Percentiles rank a stretch among this genome's conserved stretches.
Evolutionary conservation across 129 eudicot species (phyloP).

Genomic region (Lactuca saligna): DNA sequence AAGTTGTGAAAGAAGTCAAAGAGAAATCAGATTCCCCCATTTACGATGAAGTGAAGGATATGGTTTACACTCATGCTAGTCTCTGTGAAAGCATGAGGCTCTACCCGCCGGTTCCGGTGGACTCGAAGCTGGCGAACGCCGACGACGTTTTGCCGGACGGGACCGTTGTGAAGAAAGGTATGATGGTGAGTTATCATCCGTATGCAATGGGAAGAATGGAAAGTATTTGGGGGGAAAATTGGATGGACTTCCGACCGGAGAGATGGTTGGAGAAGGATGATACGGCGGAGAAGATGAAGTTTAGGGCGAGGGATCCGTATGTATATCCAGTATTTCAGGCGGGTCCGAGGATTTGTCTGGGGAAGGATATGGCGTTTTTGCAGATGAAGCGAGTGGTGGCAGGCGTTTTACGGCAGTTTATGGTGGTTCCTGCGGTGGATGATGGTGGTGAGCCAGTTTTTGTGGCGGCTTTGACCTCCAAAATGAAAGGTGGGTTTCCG

Average conservation of each 20-base stretch:
- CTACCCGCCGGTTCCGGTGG: slow-evolving; percentile 26
- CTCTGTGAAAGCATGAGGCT: slow-evolving; percentile 32
- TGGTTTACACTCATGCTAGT: slow-evolving; percentile 35
- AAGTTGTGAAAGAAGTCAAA: slow-evolving; percentile 13
- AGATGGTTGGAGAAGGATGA: slow-evolving; percentile 55
- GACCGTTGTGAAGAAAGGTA: slow-evolving; percentile 44
- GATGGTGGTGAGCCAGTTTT: slow-evolving; percentile 38
- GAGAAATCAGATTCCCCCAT: slow-evolving; percentile 16
- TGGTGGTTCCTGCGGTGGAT: slow-evolving; percentile 45
- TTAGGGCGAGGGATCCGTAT: slow-evolving; percentile 35
- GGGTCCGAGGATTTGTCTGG: slow-evolving; percentile 72
- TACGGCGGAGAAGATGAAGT: slow-evolving; percentile 21
- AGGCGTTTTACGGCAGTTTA: slow-evolving; percentile 39
- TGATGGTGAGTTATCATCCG: slow-evolving; percentile 43
- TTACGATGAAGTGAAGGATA: slow-evolving; percentile 35
- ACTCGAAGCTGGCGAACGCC: slow-evolving; percentile 14
- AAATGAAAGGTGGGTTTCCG: slow-evolving; percentile 50
- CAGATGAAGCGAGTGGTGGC: slow-evolving; percentile 67
- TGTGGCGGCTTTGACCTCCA: slow-evolving; percentile 33
- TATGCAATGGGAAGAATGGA: slow-evolving; percentile 11
- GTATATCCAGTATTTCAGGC: slow-evolving; percentile 67
- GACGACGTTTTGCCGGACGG: slow-evolving; percentile 57
- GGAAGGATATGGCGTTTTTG: slow-evolving; percentile 72
- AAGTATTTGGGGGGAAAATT: slow-evolving; percentile 51
- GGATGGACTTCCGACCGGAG: slow-evolving; percentile 52